Base-by-base conservation (phyloP, 148 eudicot species). In the Rhododendron henanense region DNA sequence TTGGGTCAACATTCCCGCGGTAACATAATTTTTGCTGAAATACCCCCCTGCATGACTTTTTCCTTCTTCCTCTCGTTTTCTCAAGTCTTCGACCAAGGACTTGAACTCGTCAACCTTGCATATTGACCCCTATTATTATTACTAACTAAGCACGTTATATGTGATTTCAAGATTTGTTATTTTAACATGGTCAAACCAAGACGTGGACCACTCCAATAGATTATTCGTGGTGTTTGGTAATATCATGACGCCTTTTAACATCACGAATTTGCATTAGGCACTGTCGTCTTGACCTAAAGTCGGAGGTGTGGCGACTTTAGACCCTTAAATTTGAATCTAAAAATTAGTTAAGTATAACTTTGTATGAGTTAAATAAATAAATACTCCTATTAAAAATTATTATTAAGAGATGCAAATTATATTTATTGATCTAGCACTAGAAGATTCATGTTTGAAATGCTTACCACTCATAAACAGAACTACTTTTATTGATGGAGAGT, bases 1-100 rank as follows among this genome's bases (percentile, higher is more conserved):
- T 94, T 9, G 92, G 94, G 6, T 84, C 96, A 28, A 93, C 9
- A 53, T 92, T 81, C 82, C 97, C 99, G 1, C 93, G 98, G 99
- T 95, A 93, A 1, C 21, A 9, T 23, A 25, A 69, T 10, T 28
- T 69, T 28, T n/a, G 31, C 75, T 25, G 14, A 67, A 67, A n/a
- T 67, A 25, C 74, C 35, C 31, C 37, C 4, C 25, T 5, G 69
- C 59, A 8, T 63, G 69, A 63, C n/a, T 69, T 11, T 9, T 25
- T 65, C 9, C 31, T 10, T 25, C 5, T 28, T 4, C 4, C n/a
- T 28, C 37, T 28, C 75, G 75, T 13, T 69, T 69, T 69, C 75
- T 28, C 14, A 28, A 28, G 75, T 69, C 37, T 69, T 28, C 18
- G 75, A 28, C 37, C 75, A 69, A 28, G 37, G 75, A 77, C 48